Evolutionary conservation across 2,329 filamentous ascomycete genomes (phyloP).

Genomic region (Tolypocladium amazonense): DNA sequence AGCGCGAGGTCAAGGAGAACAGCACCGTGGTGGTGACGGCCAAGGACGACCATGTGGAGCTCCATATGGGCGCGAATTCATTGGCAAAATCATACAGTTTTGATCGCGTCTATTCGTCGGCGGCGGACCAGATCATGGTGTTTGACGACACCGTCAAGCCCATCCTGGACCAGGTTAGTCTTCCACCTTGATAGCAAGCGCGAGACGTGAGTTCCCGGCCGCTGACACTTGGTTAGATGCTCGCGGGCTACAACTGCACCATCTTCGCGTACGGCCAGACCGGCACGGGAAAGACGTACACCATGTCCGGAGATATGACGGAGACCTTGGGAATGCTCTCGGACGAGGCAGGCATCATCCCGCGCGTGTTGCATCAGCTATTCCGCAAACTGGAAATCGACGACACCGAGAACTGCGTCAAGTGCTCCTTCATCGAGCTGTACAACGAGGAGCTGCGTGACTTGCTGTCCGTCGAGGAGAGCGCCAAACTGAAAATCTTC

Average conservation of each 20-base stretch:
- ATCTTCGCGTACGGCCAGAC: conserved; percentile 99
- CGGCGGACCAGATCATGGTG: conserved; percentile 85
- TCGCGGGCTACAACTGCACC: conserved; percentile 92
- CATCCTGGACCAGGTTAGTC: conserved; percentile 75
- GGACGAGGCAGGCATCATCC: conserved; percentile 90
- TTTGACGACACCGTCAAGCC: conserved; percentile 94
- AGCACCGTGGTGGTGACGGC: conserved; percentile 85
- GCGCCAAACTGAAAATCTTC: conserved; percentile 83
- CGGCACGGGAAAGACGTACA: conserved; percentile 97
- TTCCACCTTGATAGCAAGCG: neutral
- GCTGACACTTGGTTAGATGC: conserved; percentile 49
- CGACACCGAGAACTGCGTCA: conserved; percentile 76
- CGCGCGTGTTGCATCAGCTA: conserved; percentile 75
- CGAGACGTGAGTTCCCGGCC: neutral
- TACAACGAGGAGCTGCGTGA: conserved; percentile 98
- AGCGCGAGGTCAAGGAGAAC: conserved; percentile 88
- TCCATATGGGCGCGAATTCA: conserved; percentile 88
- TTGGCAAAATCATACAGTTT: conserved; percentile 92
- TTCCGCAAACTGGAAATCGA: conserved; percentile 77
- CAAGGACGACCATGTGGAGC: conserved; percentile 70
- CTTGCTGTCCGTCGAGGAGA: conserved; percentile 72
- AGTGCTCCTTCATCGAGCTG: conserved; percentile 96
- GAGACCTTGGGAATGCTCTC: conserved; percentile 77
- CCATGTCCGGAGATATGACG: conserved; percentile 96
- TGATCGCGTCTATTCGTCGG: conserved; percentile 92